A percentile compares a stretch with the other conserved stretches of the same genome.
These are phyloP conservation scores for Penicillium sclerotiorum DNA, from an alignment of 2,329 filamentous ascomycete genomes.

Conservation along the genomic window DNA sequence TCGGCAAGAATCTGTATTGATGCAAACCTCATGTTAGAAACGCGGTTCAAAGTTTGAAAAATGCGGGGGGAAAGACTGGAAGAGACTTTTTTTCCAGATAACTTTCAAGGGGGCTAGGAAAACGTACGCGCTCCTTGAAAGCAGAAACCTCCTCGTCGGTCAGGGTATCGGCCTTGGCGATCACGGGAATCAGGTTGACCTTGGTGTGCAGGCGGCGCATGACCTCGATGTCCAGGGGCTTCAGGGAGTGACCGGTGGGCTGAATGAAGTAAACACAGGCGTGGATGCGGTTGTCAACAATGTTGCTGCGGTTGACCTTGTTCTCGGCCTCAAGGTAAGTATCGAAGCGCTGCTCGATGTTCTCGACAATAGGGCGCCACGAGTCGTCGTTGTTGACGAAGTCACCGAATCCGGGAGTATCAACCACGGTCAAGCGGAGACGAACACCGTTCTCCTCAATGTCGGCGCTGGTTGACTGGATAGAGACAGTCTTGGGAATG, in stretches of 20 bases:
- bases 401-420: constrained; percentile 97
- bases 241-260: constrained; percentile 95
- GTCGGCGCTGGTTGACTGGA: constrained; percentile 91
- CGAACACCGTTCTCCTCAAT: constrained; percentile 99
- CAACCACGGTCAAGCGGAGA: constrained; percentile 92
- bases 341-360: constrained; percentile 98
- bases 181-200: constrained; percentile 99
- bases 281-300: constrained; percentile 98
- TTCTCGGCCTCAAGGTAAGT: constrained; percentile 99
- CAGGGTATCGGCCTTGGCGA: constrained; percentile 96
- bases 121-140: constrained; percentile 92
- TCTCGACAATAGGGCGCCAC: constrained; percentile 98
- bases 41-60: neutral
- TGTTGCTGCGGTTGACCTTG: constrained; percentile 99
- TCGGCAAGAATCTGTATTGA: constrained; percentile 81
- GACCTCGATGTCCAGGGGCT: constrained; percentile 98
- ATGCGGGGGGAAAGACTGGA: no score
- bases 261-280: constrained; percentile 99
- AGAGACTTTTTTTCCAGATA: no score
- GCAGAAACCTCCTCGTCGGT: constrained; percentile 93
- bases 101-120: no score
- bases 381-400: constrained; percentile 99
- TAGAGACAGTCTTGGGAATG: constrained; percentile 95
- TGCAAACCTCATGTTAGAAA: neutral
- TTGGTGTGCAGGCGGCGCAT: constrained; percentile 99